Percentiles rank a stretch among this genome's conserved stretches.
Conservation (phyloP, 73 alveolate genomes). For the Urostyla sp. region DNA sequence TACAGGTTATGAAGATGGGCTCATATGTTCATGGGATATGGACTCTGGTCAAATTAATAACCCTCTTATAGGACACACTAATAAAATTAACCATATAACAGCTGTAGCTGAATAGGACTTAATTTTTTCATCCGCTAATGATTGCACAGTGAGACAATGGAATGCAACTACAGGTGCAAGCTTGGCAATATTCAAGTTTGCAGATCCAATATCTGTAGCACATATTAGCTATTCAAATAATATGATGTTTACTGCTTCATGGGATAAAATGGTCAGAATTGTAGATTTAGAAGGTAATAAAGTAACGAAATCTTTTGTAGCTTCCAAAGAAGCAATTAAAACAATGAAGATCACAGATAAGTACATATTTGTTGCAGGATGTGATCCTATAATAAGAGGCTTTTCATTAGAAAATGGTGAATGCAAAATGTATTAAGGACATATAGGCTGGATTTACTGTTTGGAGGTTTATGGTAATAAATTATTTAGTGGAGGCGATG, state of each 20-base stretch:
- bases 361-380: constrained; percentile 72
- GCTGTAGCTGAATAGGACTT: constrained; percentile 71
- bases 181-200: constrained; percentile 66
- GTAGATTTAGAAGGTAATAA: constrained; percentile 74
- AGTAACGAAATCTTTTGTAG: constrained; percentile 69
- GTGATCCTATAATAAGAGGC: constrained; percentile 71
- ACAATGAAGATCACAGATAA: constrained; percentile 51
- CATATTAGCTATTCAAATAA: constrained; percentile 20
- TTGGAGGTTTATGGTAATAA: constrained; percentile 59
- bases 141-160: constrained; percentile 94
- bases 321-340: constrained; percentile 79
- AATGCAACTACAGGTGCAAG: constrained; percentile 73
- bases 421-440: constrained; percentile 58
- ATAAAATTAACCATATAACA: constrained; percentile 50
- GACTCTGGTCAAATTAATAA: constrained; percentile 65
- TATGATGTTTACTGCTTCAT: constrained; percentile 71
- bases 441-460: constrained; percentile 82
- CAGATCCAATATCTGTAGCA: constrained; percentile 78
- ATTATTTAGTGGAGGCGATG: constrained; percentile 79
- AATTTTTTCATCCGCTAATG: constrained; percentile 89
- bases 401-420: constrained; percentile 69
- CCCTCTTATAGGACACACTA: constrained; percentile 79
- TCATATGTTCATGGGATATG: constrained; percentile 73
- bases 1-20: constrained; percentile 89
- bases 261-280: constrained; percentile 80